Percentiles rank a stretch among this genome's conserved stretches.
Conservation (phyloP, 2,329 filamentous ascomycete species). For the Alternaria sp. region DNA sequence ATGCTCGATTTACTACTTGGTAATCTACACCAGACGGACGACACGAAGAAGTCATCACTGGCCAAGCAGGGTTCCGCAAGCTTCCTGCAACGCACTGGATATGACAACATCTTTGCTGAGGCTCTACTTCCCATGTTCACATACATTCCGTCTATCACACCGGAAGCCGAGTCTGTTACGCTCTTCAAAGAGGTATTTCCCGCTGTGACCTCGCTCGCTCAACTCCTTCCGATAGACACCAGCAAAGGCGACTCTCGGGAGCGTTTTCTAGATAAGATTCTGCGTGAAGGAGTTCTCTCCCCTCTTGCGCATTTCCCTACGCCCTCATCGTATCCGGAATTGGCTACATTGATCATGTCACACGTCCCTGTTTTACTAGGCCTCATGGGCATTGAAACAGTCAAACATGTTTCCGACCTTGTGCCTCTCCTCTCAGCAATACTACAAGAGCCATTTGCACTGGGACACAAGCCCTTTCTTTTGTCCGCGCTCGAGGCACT, state of each 20-base stretch:
- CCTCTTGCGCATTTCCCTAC: conserved; percentile 63
- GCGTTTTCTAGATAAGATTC: conserved; percentile 56
- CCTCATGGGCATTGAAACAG: conserved; percentile 67
- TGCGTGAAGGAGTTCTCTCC: conserved; percentile 55
- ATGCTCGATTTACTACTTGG: conserved; percentile 65
- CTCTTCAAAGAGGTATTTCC: conserved; percentile 73
- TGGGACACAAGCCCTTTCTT: conserved; percentile 64
- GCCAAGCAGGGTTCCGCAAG: conserved; percentile 52
- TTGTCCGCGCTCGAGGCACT: conserved; percentile 63
- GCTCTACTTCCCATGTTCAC: conserved; percentile 75
- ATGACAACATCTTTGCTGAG: conserved; percentile 73
- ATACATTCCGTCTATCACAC: conserved; percentile 78
- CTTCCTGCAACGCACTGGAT: conserved; percentile 63
- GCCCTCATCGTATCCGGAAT: conserved; percentile 60
- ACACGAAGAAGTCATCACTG: conserved; percentile 31
- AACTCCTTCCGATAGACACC: conserved; percentile 12
- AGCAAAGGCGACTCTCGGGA: conserved; percentile 20
- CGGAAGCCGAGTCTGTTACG: conserved; percentile 71
- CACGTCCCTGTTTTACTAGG: conserved; percentile 61
- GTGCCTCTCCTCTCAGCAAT: conserved; percentile 71
- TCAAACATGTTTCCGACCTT: conserved; percentile 74
- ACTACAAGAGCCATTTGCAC: conserved; percentile 73
- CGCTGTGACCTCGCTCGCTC: conserved; percentile 67
- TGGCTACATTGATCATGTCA: conserved; percentile 66
- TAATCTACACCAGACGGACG: conserved; percentile 35